phyloP scores from a whole-genome alignment of 495 filamentous ascomycete species.

The Aspergillus ellipticus region DNA sequence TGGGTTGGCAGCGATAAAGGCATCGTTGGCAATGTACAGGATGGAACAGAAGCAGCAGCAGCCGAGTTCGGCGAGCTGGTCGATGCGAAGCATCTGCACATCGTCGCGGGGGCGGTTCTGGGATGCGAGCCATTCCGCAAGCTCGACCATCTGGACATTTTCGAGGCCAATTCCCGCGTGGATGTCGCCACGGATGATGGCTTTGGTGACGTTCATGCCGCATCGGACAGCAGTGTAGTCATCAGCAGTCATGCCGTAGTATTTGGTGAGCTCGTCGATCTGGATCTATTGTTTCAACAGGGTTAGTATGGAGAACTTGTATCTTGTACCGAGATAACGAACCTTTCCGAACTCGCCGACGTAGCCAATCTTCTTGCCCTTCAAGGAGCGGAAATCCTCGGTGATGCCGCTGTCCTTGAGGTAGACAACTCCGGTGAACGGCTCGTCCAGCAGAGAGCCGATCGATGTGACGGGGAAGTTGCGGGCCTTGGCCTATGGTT shows the following conservation, averaged over 20 bases:
- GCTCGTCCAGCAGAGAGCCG: slow-evolving; percentile 65
- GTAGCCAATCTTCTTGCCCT: slow-evolving; percentile 67
- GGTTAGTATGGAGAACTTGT: background rate
- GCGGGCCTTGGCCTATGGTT: slow-evolving; percentile 58
- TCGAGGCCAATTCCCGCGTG: slow-evolving; percentile 69
- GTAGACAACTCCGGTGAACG: slow-evolving; percentile 70
- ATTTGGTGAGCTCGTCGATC: slow-evolving; percentile 68
- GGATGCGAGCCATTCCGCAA: slow-evolving; percentile 62
- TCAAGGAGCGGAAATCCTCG: slow-evolving; percentile 57
- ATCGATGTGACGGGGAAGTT: slow-evolving; percentile 65
- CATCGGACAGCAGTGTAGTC: slow-evolving; percentile 69
- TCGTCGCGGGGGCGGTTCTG: slow-evolving; percentile 57
- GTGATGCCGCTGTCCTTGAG: slow-evolving; percentile 67
- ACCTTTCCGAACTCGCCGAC: slow-evolving; percentile 69
- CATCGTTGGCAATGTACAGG: slow-evolving; percentile 67
- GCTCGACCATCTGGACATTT: slow-evolving; percentile 72
- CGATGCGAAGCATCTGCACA: slow-evolving; percentile 71
- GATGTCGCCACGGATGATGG: slow-evolving; percentile 62
- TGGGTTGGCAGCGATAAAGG: slow-evolving; percentile 56
- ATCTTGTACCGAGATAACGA: background rate
- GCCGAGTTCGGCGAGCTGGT: slow-evolving; percentile 66
- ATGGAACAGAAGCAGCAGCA: slow-evolving; percentile 76
- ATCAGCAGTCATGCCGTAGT: slow-evolving; percentile 65
- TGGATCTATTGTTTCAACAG: slow-evolving; percentile 46
- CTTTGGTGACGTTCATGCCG: slow-evolving; percentile 60